A percentile compares a stretch with the other conserved stretches of the same genome.
Evolutionary conservation across 2,329 filamentous ascomycete species (phyloP).

Genomic region (Trichoderma atrobrunneum): DNA sequence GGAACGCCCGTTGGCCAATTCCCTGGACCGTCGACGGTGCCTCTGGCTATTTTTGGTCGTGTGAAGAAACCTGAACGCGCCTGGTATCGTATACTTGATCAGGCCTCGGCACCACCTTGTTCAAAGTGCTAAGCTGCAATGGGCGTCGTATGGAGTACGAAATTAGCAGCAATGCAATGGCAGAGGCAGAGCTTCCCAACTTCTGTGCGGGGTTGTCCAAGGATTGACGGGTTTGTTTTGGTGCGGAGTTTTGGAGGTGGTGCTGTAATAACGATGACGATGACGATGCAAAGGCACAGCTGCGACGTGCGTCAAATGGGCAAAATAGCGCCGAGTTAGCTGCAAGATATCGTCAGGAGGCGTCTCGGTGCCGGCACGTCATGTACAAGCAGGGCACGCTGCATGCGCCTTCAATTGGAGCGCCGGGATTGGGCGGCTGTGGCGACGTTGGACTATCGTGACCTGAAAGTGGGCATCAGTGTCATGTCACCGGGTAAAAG

Average conservation of each 20-base stretch:
- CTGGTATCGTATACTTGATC: not conserved
- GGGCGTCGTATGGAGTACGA: not conserved
- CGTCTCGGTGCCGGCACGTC: conserved; percentile 9
- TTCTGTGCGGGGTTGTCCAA: conserved; percentile 7
- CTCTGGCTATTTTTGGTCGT: conserved; percentile 3
- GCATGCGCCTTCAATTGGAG: conserved; percentile 8
- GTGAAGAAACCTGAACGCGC: conserved; percentile 1
- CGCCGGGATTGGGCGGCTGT: conserved; percentile 9
- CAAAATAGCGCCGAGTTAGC: not conserved
- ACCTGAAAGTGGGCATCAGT: conserved; percentile 10
- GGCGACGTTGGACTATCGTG: conserved; percentile 11
- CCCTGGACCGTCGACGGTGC: not conserved
- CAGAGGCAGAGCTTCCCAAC: not conserved
- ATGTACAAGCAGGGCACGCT: not conserved
- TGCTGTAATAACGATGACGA: not conserved
- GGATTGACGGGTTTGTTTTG: not conserved
- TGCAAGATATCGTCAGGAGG: conserved; percentile 17
- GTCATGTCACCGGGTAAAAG: conserved; percentile 1
- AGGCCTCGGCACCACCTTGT: not conserved
- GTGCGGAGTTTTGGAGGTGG: not conserved
- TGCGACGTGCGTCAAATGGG: conserved; percentile 8
- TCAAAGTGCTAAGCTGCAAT: not conserved
- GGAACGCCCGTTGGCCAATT: conserved; percentile 1
- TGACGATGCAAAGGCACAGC: conserved; percentile 6
- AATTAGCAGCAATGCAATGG: not conserved